phyloP scores from a whole-genome alignment of 495 filamentous ascomycete genomes.

The Tuber brumale region DNA sequence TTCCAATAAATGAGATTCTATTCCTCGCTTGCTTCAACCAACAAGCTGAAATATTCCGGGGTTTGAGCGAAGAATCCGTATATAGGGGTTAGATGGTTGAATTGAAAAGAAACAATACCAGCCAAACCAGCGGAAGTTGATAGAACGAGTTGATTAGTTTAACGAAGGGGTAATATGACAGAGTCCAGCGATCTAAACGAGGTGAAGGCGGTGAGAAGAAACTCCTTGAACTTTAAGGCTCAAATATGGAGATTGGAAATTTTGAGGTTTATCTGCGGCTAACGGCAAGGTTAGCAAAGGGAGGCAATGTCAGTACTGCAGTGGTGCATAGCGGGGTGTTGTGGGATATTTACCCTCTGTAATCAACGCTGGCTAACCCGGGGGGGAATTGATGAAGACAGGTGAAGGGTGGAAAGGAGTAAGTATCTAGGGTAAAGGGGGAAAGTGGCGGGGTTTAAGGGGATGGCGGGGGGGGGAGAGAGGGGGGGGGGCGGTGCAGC shows the following conservation, averaged over 20 bases:
- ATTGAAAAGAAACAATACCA: constrained; percentile 3
- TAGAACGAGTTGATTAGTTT: not conserved
- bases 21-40: not conserved
- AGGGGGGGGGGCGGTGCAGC: not conserved
- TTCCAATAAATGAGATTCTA: not conserved
- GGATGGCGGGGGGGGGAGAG: not conserved
- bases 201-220: not conserved
- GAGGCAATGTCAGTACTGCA: not conserved
- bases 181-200: not conserved
- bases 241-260: not conserved
- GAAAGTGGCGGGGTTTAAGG: constrained; percentile 1
- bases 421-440: not conserved
- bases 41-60: not conserved
- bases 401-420: not conserved
- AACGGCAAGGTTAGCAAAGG: not conserved
- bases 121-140: not conserved
- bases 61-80: not conserved
- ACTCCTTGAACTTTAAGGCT: not conserved
- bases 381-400: not conserved
- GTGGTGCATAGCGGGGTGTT: not conserved
- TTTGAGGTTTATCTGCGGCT: not conserved
- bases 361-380: not conserved
- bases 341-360: not conserved
- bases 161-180: not conserved
- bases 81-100: not conserved